phyloP scores from a whole-genome alignment of 148 eudicot species.

The Talinum fruticosum region DNA sequence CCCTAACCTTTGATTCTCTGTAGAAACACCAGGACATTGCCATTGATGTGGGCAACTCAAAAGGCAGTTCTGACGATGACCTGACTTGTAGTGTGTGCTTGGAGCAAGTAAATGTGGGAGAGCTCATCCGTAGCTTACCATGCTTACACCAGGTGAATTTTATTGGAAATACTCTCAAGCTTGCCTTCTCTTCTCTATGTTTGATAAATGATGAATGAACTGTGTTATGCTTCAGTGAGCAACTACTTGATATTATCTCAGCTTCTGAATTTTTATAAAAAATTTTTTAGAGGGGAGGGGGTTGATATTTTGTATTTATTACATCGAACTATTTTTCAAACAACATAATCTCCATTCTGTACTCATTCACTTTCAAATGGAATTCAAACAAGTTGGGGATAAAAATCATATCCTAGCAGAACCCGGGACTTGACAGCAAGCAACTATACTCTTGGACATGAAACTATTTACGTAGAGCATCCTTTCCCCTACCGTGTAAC shows the following conservation, averaged over 20 bases:
- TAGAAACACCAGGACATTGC: conserved; percentile 61
- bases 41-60: conserved; percentile 35
- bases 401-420: too few species aligned
- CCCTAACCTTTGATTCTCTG: conserved; percentile 4
- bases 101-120: conserved; percentile 86
- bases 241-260: too few species aligned
- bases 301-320: too few species aligned
- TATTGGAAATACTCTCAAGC: not conserved
- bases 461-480: too few species aligned
- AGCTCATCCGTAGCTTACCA: conserved; percentile 83
- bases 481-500: not conserved
- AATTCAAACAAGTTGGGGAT: too few species aligned
- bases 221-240: not conserved
- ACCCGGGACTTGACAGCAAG: too few species aligned
- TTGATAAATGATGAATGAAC: not conserved
- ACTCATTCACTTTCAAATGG: too few species aligned
- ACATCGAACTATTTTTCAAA: too few species aligned
- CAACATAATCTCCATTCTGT: too few species aligned
- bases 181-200: not conserved
- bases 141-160: conserved; percentile 83
- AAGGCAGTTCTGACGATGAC: conserved; percentile 58
- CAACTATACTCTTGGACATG: too few species aligned
- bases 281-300: too few species aligned
- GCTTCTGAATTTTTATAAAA: too few species aligned
- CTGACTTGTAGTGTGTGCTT: conserved; percentile 91